These are phyloP conservation scores for Insectozyma bohioensis DNA, from an alignment of 1,139 yeast genomes.

Conservation along the genomic window DNA sequence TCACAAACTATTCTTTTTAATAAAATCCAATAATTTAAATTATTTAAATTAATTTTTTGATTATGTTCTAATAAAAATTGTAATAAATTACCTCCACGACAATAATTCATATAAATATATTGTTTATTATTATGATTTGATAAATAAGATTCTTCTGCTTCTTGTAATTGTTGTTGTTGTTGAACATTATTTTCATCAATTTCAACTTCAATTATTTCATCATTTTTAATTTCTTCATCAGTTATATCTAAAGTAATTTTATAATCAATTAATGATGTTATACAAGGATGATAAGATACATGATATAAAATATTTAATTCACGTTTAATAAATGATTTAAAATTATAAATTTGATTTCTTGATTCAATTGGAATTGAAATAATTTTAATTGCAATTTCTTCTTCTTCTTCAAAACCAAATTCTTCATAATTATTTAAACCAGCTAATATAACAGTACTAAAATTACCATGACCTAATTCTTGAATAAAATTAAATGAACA, in stretches of 20 bases:
- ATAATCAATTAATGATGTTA: slow-evolving; percentile 36
- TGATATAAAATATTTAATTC: slow-evolving; percentile 67
- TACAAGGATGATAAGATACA: slow-evolving; percentile 46
- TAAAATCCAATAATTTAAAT: slow-evolving; percentile 37
- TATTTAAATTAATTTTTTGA: slow-evolving; percentile 17
- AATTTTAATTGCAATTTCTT: slow-evolving; percentile 42
- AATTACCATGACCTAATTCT: slow-evolving; percentile 58
- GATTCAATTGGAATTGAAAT: slow-evolving; percentile 34
- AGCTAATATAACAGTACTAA: slow-evolving; percentile 56
- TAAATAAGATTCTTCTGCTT: slow-evolving; percentile 11
- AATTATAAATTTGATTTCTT: slow-evolving; percentile 29
- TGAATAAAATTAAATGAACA: slow-evolving; percentile 22
- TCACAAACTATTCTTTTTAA: slow-evolving; percentile 69
- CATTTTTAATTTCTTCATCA: slow-evolving; percentile 21
- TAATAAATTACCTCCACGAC: slow-evolving; percentile 82
- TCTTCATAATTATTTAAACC: slow-evolving; percentile 11
- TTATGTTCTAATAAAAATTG: slow-evolving; percentile 50
- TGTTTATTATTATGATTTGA: slow-evolving; percentile 26
- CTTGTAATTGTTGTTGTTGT: too few relatives aligned
- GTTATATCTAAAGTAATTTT: slow-evolving; percentile 24
- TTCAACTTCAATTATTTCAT: slow-evolving; percentile 8
- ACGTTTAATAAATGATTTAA: slow-evolving; percentile 70
- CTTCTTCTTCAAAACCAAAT: slow-evolving; percentile 8
- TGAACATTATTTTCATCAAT: slow-evolving; percentile 10
- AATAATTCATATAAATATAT: slow-evolving; percentile 70